These are phyloP conservation scores for Rhizophora mangle DNA, from an alignment of 345 rosid species.

Conservation along the genomic window DNA sequence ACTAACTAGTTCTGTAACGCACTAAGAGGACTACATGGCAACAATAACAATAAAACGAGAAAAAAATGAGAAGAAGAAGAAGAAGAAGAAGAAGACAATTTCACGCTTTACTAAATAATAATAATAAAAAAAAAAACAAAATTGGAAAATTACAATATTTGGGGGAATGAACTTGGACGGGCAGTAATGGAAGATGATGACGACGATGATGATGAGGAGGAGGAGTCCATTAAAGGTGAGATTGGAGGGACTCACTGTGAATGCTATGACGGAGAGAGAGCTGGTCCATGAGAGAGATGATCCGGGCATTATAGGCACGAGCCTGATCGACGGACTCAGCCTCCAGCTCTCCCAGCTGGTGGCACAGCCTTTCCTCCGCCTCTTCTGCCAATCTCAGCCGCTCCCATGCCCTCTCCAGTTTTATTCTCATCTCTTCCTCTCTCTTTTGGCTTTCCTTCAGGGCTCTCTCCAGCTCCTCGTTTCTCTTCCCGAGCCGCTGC, in stretches of 20 bases:
- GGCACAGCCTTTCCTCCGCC: constrained; percentile 78
- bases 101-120: too few relatives aligned
- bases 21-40: too few relatives aligned
- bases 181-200: too few relatives aligned
- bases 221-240: not conserved
- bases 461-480: constrained; percentile 57
- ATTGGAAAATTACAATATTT: too few relatives aligned
- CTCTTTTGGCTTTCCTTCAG: constrained; percentile 42
- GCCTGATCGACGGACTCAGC: constrained; percentile 74
- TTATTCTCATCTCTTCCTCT: constrained; percentile 52
- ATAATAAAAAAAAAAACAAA: too few relatives aligned
- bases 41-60: too few relatives aligned
- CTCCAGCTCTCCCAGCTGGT: constrained; percentile 83
- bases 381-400: constrained; percentile 71
- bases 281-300: constrained; percentile 54
- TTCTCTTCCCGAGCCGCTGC: constrained; percentile 42
- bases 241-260: constrained; percentile 9
- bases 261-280: constrained; percentile 34
- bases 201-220: not conserved
- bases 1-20: too few relatives aligned
- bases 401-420: constrained; percentile 46
- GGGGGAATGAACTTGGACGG: not conserved
- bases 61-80: too few relatives aligned
- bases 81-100: too few relatives aligned
- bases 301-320: constrained; percentile 58